Conservation (phyloP, 192 early-diverging fungal genomes). For the Coemansia sp. region DNA sequence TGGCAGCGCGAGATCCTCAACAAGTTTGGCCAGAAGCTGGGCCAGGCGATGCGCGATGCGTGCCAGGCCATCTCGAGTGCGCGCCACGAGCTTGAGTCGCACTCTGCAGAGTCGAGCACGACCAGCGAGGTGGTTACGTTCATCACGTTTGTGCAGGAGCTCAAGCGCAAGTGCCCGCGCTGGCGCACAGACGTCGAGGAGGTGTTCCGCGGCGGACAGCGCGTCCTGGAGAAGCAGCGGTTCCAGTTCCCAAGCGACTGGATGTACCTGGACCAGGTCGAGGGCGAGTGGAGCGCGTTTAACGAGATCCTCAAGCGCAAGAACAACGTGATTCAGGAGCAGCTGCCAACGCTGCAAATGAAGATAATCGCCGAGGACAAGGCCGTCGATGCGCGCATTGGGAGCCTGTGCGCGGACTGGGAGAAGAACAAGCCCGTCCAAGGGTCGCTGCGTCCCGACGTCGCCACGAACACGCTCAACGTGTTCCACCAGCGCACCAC, state of each 20-base stretch:
- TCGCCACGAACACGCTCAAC: slow-evolving; percentile 74
- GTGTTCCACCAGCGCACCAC: slow-evolving; percentile 82
- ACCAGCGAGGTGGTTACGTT: slow-evolving; percentile 91
- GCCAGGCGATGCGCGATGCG: slow-evolving; percentile 77
- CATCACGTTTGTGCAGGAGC: slow-evolving; percentile 93
- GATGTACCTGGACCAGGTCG: slow-evolving; percentile 92
- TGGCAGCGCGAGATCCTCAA: slow-evolving; percentile 97
- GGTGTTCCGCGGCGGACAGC: slow-evolving; percentile 86
- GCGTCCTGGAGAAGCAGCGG: slow-evolving; percentile 87
- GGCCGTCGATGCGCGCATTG: slow-evolving; percentile 78
- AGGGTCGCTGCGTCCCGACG: slow-evolving; percentile 85
- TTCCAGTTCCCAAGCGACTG: slow-evolving; percentile 95
- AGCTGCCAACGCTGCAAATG: slow-evolving; percentile 86
- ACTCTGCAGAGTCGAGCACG: slow-evolving; percentile 75
- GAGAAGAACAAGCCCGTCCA: slow-evolving; percentile 92
- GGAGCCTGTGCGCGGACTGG: slow-evolving; percentile 84
- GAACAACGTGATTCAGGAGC: slow-evolving; percentile 89
- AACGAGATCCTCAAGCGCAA: slow-evolving; percentile 90
- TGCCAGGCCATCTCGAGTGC: slow-evolving; percentile 70
- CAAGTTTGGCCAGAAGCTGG: slow-evolving; percentile 81
- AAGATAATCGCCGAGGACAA: slow-evolving; percentile 96
- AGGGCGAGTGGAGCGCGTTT: slow-evolving; percentile 97
- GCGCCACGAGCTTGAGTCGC: slow-evolving; percentile 82
- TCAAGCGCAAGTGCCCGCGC: slow-evolving; percentile 73
- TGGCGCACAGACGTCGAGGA: slow-evolving; percentile 81